Evolutionary conservation across 2,329 filamentous ascomycete genomes (phyloP).

Genomic region (Acephala macrosclerotiorum): DNA sequence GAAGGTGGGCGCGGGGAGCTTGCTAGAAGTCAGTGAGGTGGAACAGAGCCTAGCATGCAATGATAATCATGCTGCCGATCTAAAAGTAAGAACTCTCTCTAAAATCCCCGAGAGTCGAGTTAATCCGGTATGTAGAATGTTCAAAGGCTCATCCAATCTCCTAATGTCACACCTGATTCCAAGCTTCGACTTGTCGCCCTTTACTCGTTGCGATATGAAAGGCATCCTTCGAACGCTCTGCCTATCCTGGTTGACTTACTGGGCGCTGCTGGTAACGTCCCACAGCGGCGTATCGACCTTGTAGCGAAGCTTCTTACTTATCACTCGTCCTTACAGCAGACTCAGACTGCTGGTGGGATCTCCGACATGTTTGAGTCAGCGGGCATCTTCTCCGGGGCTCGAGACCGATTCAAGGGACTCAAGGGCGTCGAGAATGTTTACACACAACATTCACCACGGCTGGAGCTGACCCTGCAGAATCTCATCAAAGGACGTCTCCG

Average conservation of each 20-base stretch:
- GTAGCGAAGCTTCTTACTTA: slow-evolving; percentile 86
- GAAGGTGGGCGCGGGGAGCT: slow-evolving; percentile 81
- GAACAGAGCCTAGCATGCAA: slow-evolving; percentile 98
- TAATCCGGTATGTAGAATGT: slow-evolving; percentile 65
- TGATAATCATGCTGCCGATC: slow-evolving; percentile 88
- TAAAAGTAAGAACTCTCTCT: slow-evolving; percentile 70
- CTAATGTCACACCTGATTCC: slow-evolving; percentile 77
- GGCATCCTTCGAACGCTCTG: slow-evolving; percentile 82
- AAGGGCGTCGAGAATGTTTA: slow-evolving; percentile 99
- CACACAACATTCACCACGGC: slow-evolving; percentile 90
- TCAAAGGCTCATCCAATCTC: slow-evolving; percentile 84
- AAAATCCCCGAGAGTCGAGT: slow-evolving; percentile 16
- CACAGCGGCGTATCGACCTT: slow-evolving; percentile 76
- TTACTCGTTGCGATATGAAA: slow-evolving; percentile 94
- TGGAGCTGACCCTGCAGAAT: slow-evolving; percentile 89
- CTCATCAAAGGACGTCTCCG: slow-evolving; percentile 90
- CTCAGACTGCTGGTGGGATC: slow-evolving; percentile 78
- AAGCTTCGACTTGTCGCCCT: slow-evolving; percentile 91
- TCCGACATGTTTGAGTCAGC: slow-evolving; percentile 91
- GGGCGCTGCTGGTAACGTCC: slow-evolving; percentile 81
- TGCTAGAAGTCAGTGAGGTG: slow-evolving; percentile 96
- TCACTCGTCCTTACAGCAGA: slow-evolving; percentile 84
- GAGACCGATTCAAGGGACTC: slow-evolving; percentile 89
- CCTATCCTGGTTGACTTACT: slow-evolving; percentile 88
- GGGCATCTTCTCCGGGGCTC: slow-evolving; percentile 88